These are phyloP conservation scores for Colletotrichum godetiae DNA, from an alignment of 2,329 filamentous ascomycete species.

Conservation along the genomic window DNA sequence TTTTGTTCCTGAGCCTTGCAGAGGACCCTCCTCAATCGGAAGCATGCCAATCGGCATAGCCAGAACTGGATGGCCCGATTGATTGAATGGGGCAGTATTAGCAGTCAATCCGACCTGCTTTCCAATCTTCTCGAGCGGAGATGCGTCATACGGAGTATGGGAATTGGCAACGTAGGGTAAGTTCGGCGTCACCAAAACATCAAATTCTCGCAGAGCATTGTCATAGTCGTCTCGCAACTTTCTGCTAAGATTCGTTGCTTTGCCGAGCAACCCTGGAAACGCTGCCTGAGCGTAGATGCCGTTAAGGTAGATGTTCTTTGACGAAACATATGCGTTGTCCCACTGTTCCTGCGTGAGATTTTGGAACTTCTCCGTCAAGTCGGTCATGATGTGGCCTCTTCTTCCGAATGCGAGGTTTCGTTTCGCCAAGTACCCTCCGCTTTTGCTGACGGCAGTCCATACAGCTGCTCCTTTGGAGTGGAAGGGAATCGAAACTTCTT, in stretches of 20 bases:
- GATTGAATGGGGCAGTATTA: constrained; percentile 61
- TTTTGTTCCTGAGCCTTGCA: constrained; percentile 10
- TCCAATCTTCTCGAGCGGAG: constrained; percentile 52
- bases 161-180: constrained; percentile 21
- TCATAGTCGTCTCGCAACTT: constrained; percentile 26
- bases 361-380: constrained; percentile 46
- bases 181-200: constrained; percentile 1
- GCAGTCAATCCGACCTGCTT: constrained; percentile 56
- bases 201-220: not conserved
- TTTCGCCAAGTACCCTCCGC: constrained; percentile 18
- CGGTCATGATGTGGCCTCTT: constrained; percentile 40
- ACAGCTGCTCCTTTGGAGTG: constrained; percentile 59
- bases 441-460: constrained; percentile 54
- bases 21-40: constrained; percentile 12
- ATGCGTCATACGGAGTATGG: constrained; percentile 35
- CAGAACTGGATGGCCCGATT: constrained; percentile 60
- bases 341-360: constrained; percentile 21
- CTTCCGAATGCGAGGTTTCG: constrained; percentile 20
- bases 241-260: constrained; percentile 18
- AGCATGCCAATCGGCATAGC: constrained; percentile 31
- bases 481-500: constrained; percentile 58
- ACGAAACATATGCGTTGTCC: constrained; percentile 20
- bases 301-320: constrained; percentile 58
- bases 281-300: constrained; percentile 42
- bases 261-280: constrained; percentile 5